Evolutionary conservation across 2,329 filamentous ascomycete species (phyloP), one percentile per base, ranked within the genome.

Genomic region (Dactylonectria estremocensis): DNA sequence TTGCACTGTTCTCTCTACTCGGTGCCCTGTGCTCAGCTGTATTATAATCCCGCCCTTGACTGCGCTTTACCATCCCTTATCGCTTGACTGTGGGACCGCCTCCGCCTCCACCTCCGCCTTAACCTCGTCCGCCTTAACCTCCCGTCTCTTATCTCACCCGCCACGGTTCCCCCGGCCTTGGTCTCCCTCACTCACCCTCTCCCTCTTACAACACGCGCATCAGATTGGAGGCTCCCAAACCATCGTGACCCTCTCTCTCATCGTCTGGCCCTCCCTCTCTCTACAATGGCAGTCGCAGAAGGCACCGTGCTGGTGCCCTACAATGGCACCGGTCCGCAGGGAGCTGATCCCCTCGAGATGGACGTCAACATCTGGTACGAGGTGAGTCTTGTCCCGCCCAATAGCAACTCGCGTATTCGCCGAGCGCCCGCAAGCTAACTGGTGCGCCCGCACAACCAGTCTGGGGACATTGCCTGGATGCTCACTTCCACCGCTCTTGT

Each of bases 391-490:
- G 56, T 57, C 50, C 37, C 45, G 20, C 53, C 45, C 60, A 45
- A 14, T 56, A 57, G 68, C 72, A 18, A 68, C 66, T 70, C 67
- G 63, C 63, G 63, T 45, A 50, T 43, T 68, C 48, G 43, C 61
- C 46, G 55, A 73, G 68, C 74, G 62, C 74, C 68, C 66, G 66
- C 66, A 73, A 62, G 70, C 75, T 77, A 67, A 78, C 74, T 71
- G 64, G 66, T 78, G 80, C 62, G 69, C 64, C 75, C 76, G 76
- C 75, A 75, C 48, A 35, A 35, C 18, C 57, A 94, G 92, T 86
- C 91, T 66, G 94, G 94, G 77, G 93, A 97, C 83, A 92, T 97
- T 71, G 92, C 90, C 63, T 97, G 93, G 92, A 90, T 97, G 82
- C 90, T 97, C 74, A 92, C 90, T 20, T 87, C 93, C 31, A 95